Percentiles rank a stretch among this genome's conserved stretches.
phyloP scores from a whole-genome alignment of 1,284 basidiomycete genomes.

The Papiliotrema nemorosa region DNA sequence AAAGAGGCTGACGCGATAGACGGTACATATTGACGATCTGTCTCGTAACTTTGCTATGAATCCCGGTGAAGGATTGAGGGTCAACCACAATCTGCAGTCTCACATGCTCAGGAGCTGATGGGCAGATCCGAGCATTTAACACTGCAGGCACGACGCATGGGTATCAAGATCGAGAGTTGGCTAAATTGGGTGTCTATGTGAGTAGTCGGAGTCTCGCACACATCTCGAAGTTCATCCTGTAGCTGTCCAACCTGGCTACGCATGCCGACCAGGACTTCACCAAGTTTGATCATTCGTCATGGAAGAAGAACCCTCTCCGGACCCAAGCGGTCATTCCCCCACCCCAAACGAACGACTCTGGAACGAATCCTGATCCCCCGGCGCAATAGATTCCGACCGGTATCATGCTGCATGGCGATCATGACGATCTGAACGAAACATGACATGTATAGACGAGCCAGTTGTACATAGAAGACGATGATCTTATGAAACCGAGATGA shows the following conservation, averaged over 20 bases:
- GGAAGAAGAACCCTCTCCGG: slow-evolving; percentile 3
- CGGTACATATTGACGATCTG: slow-evolving; percentile 85
- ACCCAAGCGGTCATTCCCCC: neutral
- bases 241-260: slow-evolving; percentile 1
- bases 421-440: no score
- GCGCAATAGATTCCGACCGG: no score
- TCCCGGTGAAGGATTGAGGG: slow-evolving; percentile 72
- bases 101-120: neutral
- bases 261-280: slow-evolving; percentile 1
- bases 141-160: slow-evolving; percentile 62
- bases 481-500: no score
- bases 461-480: no score
- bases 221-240: neutral
- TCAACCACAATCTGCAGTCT: slow-evolving; percentile 7
- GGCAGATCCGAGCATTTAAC: slow-evolving; percentile 68
- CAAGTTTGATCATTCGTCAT: neutral
- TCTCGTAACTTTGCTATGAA: slow-evolving; percentile 83
- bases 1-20: slow-evolving; percentile 40
- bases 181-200: slow-evolving; percentile 60
- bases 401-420: no score
- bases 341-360: neutral
- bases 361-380: neutral
- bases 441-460: no score
- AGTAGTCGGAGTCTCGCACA: slow-evolving; percentile 3
- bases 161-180: slow-evolving; percentile 63